Evolutionary conservation across 768 basidiomycete genomes (phyloP), one percentile per base, ranked within the genome.

Genomic region (Fibroporia radiculosa): DNA sequence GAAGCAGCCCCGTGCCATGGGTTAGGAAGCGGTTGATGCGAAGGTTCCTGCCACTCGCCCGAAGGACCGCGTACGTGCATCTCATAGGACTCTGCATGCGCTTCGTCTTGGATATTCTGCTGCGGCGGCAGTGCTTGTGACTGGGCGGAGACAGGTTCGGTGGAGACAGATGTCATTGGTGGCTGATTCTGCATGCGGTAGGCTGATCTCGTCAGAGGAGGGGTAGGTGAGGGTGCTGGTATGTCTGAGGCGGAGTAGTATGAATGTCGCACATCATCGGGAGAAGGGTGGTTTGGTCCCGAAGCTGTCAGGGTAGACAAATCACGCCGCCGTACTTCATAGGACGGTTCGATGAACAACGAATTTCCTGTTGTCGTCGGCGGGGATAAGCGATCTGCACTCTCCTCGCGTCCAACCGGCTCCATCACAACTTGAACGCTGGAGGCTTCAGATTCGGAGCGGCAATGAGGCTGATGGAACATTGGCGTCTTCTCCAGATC

Each of bases 401-500:
- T 37, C 2, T 44, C 45, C 32, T 53, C 25, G 46, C 26, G 13
- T 37, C 24, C 32, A 34, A 41, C 6, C 16, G 23, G 29, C 39
- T 36, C 41, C 40, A 35, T 27, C 31, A 49, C 24, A 23, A 54
- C 45, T 19, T 51, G 50, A 29, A 52, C 40, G 34, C 53, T 52
- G 3, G 74, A 72, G 7, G 81, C 49, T 51, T 88, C 85, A 0
- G 84, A 87, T 2, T 70, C 60, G 1, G 85, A 85, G 4, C 81
- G 75, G 36, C 61, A 69, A 50, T 87, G 84, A 5, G 72, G 74
- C 25, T 77, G 70, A 20, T 70, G 65, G 63, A 86, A 84, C 72
- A 90, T 89, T 2, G 86, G 84, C 0, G 78, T 72, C 12, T 73
- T 69, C 66, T 90, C 86, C 2, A 77, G 59, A 48, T 72, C 72